Conservation (phyloP, 306 rosid species). For the Rubus parviflorus region DNA sequence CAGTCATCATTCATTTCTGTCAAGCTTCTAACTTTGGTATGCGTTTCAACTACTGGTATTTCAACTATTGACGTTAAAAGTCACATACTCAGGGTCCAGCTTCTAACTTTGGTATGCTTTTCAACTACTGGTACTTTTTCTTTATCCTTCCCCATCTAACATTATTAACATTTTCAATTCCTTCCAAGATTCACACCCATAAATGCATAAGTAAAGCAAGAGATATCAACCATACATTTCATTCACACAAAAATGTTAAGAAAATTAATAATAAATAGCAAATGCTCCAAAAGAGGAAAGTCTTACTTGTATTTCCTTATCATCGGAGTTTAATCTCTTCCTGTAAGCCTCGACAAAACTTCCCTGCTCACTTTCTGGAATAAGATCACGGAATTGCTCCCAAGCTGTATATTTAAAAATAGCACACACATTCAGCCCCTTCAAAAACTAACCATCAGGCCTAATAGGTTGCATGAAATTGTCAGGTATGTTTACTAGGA, state of each 20-base stretch:
- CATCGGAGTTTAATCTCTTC: slow-evolving; percentile 80
- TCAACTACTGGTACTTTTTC: neutral
- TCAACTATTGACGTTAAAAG: too few species aligned
- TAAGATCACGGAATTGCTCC: slow-evolving; percentile 90
- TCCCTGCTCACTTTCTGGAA: slow-evolving; percentile 78
- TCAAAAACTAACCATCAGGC: neutral
- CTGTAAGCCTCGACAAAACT: slow-evolving; percentile 72
- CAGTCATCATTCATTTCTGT: neutral
- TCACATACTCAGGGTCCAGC: neutral
- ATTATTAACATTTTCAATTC: neutral
- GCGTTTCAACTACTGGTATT: neutral
- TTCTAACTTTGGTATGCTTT: neutral
- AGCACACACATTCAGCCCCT: slow-evolving; percentile 29
- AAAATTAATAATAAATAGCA: neutral
- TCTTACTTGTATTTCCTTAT: slow-evolving; percentile 75
- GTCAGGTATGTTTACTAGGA: neutral
- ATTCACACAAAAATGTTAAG: neutral
- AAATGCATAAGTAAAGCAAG: neutral
- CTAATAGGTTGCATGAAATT: neutral
- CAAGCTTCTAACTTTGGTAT: neutral
- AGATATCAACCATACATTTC: neutral
- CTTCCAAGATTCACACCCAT: neutral
- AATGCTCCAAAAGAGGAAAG: slow-evolving; percentile 22
- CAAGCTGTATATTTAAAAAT: slow-evolving; percentile 55
- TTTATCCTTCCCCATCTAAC: neutral